These are phyloP conservation scores for Metschnikowia anglica DNA, from an alignment of 805 yeast genomes.

Conservation along the genomic window DNA sequence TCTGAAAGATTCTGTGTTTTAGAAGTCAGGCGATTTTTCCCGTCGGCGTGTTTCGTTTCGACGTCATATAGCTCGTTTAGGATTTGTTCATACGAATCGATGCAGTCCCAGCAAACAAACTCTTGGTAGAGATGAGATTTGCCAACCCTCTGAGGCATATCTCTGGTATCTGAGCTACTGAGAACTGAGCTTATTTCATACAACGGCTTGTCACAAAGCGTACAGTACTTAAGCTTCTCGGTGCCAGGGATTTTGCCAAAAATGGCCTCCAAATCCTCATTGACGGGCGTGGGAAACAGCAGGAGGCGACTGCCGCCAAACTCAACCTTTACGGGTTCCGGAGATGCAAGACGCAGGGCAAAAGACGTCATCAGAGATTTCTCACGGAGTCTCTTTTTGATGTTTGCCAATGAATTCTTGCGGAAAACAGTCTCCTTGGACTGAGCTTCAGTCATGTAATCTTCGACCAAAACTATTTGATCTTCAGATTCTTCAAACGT, in stretches of 20 bases:
- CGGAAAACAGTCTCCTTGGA: constrained; percentile 21
- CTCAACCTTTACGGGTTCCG: neutral
- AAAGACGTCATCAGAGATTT: constrained; percentile 6
- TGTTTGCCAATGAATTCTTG: constrained; percentile 39
- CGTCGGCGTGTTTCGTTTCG: constrained; percentile 11
- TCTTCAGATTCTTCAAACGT: constrained; percentile 30
- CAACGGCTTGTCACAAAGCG: constrained; percentile 67
- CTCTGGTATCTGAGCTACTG: constrained; percentile 20
- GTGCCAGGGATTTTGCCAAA: constrained; percentile 41
- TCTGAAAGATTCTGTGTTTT: neutral
- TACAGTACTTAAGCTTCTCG: constrained; percentile 50
- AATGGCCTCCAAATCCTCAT: constrained; percentile 35
- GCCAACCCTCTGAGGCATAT: neutral
- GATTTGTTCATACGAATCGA: constrained; percentile 54
- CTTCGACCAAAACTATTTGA: constrained; percentile 54
- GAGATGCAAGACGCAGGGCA: neutral
- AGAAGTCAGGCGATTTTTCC: neutral
- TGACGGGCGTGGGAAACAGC: neutral
- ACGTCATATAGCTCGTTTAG: constrained; percentile 39
- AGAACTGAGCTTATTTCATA: constrained; percentile 55
- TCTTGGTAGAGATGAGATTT: constrained; percentile 40
- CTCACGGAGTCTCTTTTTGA: constrained; percentile 28
- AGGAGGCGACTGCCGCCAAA: neutral
- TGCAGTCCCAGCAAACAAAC: constrained; percentile 64
- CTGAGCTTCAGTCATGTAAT: constrained; percentile 38